Percentiles rank a stretch among this genome's conserved stretches.
Evolutionary conservation across 768 basidiomycete species (phyloP).

Genomic region (Neoboletus brunneissimus): DNA sequence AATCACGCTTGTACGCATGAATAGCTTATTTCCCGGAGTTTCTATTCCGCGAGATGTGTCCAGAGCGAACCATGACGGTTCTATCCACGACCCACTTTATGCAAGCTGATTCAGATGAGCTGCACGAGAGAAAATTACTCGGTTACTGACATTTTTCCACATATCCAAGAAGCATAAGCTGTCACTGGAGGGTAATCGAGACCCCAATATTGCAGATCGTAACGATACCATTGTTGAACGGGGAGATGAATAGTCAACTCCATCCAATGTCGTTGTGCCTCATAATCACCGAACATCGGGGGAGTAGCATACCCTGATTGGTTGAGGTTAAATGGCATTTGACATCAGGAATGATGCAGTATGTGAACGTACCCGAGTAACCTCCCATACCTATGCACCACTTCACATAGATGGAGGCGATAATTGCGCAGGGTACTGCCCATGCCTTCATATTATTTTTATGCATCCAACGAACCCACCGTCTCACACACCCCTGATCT

Average conservation of each 20-base stretch:
- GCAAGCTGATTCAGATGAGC: slow-evolving; percentile 2
- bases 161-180: slow-evolving; percentile 84
- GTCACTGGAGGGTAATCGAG: slow-evolving; percentile 94
- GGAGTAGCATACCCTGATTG: slow-evolving; percentile 60
- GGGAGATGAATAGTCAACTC: slow-evolving; percentile 82
- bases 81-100: slow-evolving; percentile 46
- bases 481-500: slow-evolving; percentile 46
- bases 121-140: slow-evolving; percentile 8
- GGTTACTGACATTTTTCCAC: slow-evolving; percentile 64
- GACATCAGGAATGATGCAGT: background rate
- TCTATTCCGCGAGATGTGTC: slow-evolving; percentile 72
- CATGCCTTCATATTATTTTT: slow-evolving; percentile 56
- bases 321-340: background rate
- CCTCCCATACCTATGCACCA: slow-evolving; percentile 70
- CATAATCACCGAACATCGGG: slow-evolving; percentile 90
- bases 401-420: slow-evolving; percentile 56
- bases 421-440: slow-evolving; percentile 57
- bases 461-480: slow-evolving; percentile 83
- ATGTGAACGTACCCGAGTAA: slow-evolving; percentile 67
- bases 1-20: slow-evolving; percentile 79
- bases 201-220: slow-evolving; percentile 90
- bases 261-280: slow-evolving; percentile 96
- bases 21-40: slow-evolving; percentile 60
- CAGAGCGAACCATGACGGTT: slow-evolving; percentile 68
- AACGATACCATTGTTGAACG: slow-evolving; percentile 76